A percentile compares a stretch with the other conserved stretches of the same genome.
These are phyloP conservation scores for Arabis alpina DNA, from an alignment of 345 rosid genomes.

Conservation along the genomic window DNA sequence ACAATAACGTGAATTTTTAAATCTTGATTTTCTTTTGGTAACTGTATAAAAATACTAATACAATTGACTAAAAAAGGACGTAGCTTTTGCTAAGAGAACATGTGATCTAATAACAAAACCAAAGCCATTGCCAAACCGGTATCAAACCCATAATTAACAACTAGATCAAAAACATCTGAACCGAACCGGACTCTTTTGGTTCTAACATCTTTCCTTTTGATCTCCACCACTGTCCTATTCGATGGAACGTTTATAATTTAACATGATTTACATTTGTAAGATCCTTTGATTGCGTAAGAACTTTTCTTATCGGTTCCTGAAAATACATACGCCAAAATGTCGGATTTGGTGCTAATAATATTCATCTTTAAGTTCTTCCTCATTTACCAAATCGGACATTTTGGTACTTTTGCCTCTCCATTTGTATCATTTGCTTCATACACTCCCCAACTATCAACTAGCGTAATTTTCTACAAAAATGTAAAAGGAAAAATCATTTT, in stretches of 20 bases:
- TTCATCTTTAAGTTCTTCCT: slow-evolving; percentile 51
- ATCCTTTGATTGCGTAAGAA: slow-evolving; percentile 70
- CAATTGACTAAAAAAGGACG: not conserved
- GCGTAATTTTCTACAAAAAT: slow-evolving; percentile 26
- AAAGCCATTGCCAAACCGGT: slow-evolving; percentile 80
- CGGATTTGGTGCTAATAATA: slow-evolving; percentile 44
- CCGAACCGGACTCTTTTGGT: slow-evolving; percentile 60
- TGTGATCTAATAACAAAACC: slow-evolving; percentile 74
- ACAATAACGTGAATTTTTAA: too few relatives aligned
- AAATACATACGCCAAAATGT: slow-evolving; percentile 53
- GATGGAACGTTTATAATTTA: slow-evolving; percentile 55
- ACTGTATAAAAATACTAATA: not conserved
- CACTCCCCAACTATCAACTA: slow-evolving; percentile 55
- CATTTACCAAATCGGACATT: slow-evolving; percentile 58
- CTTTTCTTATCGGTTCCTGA: slow-evolving; percentile 44
- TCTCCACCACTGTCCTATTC: slow-evolving; percentile 67
- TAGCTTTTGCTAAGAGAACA: slow-evolving; percentile 53
- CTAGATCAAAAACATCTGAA: slow-evolving; percentile 67
- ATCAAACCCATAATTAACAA: slow-evolving; percentile 60
- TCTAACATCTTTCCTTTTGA: slow-evolving; percentile 63
- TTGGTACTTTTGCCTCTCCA: slow-evolving; percentile 22
- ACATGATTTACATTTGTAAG: slow-evolving; percentile 68
- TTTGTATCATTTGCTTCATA: slow-evolving; percentile 60
- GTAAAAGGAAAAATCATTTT: not conserved
- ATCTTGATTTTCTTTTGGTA: too few relatives aligned